Evolutionary conservation across 805 yeast species (phyloP), one percentile per base, ranked within the genome.

Genomic region (Lachancea fermentati): DNA sequence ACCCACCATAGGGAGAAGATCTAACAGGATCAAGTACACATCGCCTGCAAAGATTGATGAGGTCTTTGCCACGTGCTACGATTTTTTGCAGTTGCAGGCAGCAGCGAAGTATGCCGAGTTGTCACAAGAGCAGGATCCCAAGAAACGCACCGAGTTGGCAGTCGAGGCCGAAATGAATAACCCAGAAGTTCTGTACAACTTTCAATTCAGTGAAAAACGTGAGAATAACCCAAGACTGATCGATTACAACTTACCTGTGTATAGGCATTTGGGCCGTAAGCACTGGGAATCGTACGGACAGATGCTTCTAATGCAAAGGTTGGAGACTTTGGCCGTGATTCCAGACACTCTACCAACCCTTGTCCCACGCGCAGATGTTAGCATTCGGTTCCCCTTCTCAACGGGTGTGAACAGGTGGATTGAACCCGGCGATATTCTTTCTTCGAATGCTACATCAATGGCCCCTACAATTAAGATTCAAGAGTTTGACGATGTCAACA

Each of bases 311-410:
- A 86, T 93, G 93, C 97, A 93, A 67, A 79, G 97, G 68, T 65
- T 93, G 39, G 98, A 93, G 66, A 79, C 83, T 42, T 67, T 87
- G 50, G 75, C 74, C 32, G 86, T 86, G 32, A 85, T 93, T 44
- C 98, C 98, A 12, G 98, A 93, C 59, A 89, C 97, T 3, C 59
- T 93, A 61, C 93, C 97, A 19, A 88, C 97, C 2, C 63, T 93
- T 42, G 80, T 75, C 7, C 97, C 97, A 14, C 66, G 72, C 47
- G 91, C 77, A 13, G 87, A 84, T 38, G 85, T 91, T 4, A 70
- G 75, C 33, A 55, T 93, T 33, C 79, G 78, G 63, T 89, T 89
- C 57, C 81, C 88, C 4, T 85, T 80, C 55, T 78, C 78, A 46
- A 68, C 76, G 4, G 72, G 74, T 43, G 73, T 82, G 30, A 72